phyloP scores from a whole-genome alignment of 1,284 basidiomycete species.

The Malassezia dermatis region DNA sequence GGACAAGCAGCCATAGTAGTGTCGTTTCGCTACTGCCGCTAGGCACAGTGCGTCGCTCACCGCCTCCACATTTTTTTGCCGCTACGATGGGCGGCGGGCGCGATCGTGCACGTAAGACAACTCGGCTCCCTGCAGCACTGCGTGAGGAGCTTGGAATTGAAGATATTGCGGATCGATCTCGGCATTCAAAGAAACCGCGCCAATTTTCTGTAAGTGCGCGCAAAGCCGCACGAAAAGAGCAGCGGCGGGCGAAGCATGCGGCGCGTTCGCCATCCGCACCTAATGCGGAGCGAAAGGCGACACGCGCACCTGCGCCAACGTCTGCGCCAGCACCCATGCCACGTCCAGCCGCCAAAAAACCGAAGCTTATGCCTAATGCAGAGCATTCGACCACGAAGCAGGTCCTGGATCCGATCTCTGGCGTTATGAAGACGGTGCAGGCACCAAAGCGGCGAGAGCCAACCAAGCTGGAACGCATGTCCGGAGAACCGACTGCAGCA shows the following conservation, averaged over 20 bases:
- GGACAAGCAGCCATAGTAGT: background rate
- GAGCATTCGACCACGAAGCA: background rate
- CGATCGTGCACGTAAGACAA: constrained; percentile 27
- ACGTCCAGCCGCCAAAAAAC: background rate
- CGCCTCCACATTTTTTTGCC: constrained; percentile 2
- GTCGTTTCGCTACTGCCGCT: too few species aligned
- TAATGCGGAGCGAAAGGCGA: background rate
- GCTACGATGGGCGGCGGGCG: constrained; percentile 4
- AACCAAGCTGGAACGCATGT: constrained; percentile 1
- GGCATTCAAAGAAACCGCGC: background rate
- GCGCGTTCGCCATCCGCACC: background rate
- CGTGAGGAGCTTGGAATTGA: constrained; percentile 37
- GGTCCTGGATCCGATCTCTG: constrained; percentile 13
- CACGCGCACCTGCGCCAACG: background rate
- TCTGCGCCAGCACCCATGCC: background rate
- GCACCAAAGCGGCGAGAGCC: background rate
- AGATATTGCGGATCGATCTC: background rate
- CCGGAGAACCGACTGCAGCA: background rate
- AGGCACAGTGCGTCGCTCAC: too few species aligned
- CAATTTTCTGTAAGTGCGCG: constrained; percentile 1
- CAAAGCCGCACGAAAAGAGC: constrained; percentile 12
- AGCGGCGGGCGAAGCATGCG: constrained; percentile 11
- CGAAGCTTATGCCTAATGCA: background rate
- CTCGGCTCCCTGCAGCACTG: constrained; percentile 33
- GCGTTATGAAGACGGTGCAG: background rate